Evolutionary conservation across 108 stramenopile species (phyloP), one percentile per base, ranked within the genome.

Genomic region (Skeletonema grethae): DNA sequence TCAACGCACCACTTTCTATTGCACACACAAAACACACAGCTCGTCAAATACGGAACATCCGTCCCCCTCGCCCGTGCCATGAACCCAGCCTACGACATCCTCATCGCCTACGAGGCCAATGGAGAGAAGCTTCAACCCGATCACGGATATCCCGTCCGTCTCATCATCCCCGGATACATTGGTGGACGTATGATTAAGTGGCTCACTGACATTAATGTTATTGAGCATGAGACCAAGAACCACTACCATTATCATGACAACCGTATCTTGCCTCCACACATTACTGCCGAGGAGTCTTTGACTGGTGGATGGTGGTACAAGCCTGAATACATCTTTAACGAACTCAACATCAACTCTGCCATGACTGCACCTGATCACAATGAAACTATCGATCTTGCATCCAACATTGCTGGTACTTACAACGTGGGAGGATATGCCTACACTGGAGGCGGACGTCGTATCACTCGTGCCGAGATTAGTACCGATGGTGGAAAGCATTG

Each of bases 171-270:
- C 0, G 98, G 98, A 56, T 97, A 95, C 78, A 98, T 98, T 70
- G 98, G 98, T 41, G 98, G 98, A 15, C 91, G 98, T 32, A 98
- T 98, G 98, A 93, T 98, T 82, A 98, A 98, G 81, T 98, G 98
- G 98, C 82, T 98, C 45, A 88, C 90, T 53, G 70, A 84, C 16
- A 93, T 98, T 80, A 92, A 94, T 68, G 93, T 98, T 74, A 92
- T 96, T 60, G 75, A 81, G 36, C 86, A 92, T 57, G 96, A 97
- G 82, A 92, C 93, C 76, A 89, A 88, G 86, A 97, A 94, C 81
- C 95, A 97, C 79, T 98, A 98, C 84, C 98, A 98, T 82, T 97
- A 97, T 86, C 94, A 97, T 72, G 98, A 99, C 85, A 99, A 99
- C 77, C 91, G 98, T 55, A 97, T 99, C 60, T 81, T 99, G 15